phyloP scores from a whole-genome alignment of 306 rosid species.

The Vachellia collinsii region DNA sequence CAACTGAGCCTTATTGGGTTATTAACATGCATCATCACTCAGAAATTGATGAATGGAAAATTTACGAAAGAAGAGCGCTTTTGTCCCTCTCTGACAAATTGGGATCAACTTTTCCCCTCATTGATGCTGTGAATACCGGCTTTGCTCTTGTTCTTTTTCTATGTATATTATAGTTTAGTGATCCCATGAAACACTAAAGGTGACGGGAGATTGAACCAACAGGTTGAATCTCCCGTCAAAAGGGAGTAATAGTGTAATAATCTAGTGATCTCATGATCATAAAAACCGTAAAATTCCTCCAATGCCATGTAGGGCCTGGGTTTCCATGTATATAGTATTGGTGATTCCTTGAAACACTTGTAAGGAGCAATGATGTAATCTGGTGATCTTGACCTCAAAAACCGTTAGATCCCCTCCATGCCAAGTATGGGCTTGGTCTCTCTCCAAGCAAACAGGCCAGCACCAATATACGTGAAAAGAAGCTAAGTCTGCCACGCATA shows the following conservation, averaged over 20 bases:
- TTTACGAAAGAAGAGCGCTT: slow-evolving; percentile 14
- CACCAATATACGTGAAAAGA: background rate
- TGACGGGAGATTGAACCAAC: no score
- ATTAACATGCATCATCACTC: slow-evolving; percentile 25
- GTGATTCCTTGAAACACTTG: slow-evolving; percentile 21
- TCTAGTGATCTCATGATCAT: background rate
- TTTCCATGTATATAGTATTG: background rate
- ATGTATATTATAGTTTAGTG: slow-evolving; percentile 10
- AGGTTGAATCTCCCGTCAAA: no score
- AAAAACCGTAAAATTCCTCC: slow-evolving; percentile 10
- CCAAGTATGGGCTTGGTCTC: background rate
- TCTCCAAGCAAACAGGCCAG: background rate
- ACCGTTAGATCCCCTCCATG: background rate
- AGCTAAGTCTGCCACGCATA: background rate
- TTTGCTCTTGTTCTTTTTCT: background rate
- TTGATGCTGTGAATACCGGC: slow-evolving; percentile 17
- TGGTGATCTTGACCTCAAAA: background rate
- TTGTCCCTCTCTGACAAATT: slow-evolving; percentile 4
- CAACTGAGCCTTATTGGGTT: slow-evolving; percentile 21
- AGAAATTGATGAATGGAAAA: slow-evolving; percentile 31
- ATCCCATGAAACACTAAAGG: slow-evolving; percentile 9
- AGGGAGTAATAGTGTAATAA: background rate
- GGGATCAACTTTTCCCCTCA: background rate
- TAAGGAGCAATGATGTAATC: background rate
- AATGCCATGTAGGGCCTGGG: background rate